phyloP scores from a whole-genome alignment of 106 monocot genomes.

The Iris macrosiphon region DNA sequence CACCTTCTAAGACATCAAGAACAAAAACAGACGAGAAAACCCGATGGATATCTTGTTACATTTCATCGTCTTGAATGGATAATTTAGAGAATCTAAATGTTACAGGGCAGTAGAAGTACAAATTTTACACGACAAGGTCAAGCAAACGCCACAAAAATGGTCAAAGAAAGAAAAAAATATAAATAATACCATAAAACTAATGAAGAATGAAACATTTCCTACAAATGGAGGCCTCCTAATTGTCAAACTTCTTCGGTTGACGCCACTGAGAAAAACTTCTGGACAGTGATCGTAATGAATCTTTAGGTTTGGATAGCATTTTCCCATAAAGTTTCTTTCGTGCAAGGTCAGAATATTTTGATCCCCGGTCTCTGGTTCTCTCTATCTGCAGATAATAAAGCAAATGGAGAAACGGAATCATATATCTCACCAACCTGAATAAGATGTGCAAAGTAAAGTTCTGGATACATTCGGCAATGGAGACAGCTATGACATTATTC shows the following conservation, averaged over 20 bases:
- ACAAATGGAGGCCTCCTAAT: conserved; percentile 5
- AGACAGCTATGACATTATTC: too few species aligned
- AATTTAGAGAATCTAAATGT: too few species aligned
- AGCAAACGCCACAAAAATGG: conserved; percentile 16
- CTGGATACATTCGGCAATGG: too few species aligned
- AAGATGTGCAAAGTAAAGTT: too few species aligned
- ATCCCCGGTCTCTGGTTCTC: conserved; percentile 38
- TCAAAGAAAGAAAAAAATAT: conserved; percentile 1
- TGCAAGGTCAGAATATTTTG: conserved; percentile 58
- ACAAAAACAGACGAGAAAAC: too few species aligned
- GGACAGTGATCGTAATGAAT: conserved; percentile 37
- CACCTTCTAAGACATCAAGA: too few species aligned
- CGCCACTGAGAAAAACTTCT: conserved; percentile 47
- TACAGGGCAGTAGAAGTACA: conserved; percentile 17
- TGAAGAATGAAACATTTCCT: background rate
- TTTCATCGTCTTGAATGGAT: too few species aligned
- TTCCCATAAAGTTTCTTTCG: conserved; percentile 62
- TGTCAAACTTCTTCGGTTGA: conserved; percentile 57
- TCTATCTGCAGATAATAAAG: conserved; percentile 51
- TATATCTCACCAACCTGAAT: too few species aligned
- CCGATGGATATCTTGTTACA: too few species aligned
- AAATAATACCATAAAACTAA: conserved; percentile 6
- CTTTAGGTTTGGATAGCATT: conserved; percentile 25
- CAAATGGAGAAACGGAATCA: background rate
- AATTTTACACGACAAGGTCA: background rate